phyloP scores from a whole-genome alignment of 23 red algal genomes.

The Gracilaria gracilis region DNA sequence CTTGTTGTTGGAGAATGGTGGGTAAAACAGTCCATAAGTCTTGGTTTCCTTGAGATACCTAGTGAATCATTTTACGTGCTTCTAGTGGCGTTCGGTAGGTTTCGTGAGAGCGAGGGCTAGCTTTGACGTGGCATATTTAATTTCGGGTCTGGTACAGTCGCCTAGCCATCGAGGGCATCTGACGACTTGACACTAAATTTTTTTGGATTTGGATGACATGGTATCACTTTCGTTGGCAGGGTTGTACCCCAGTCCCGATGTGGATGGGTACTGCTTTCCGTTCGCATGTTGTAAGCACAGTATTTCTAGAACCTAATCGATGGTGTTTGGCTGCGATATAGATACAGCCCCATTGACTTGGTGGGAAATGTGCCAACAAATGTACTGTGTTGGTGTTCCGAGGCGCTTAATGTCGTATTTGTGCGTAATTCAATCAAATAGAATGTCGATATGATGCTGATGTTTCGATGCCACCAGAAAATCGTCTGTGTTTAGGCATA shows the following conservation, averaged over 20 bases:
- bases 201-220: background rate
- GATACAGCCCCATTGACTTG: background rate
- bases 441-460: background rate
- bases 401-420: background rate
- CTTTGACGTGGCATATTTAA: background rate
- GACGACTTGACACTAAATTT: background rate
- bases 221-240: background rate
- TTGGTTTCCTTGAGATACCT: background rate
- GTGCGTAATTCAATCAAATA: background rate
- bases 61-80: background rate
- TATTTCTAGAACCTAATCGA: background rate
- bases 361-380: background rate
- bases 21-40: background rate
- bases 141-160: background rate
- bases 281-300: background rate
- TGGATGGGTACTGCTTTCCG: background rate
- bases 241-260: background rate
- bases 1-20: too few species aligned
- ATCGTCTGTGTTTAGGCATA: constrained; percentile 2
- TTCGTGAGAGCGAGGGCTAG: background rate
- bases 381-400: background rate
- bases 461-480: background rate
- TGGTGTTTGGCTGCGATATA: background rate
- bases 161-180: background rate
- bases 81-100: background rate